A percentile compares a stretch with the other conserved stretches of the same genome.
Evolutionary conservation across 345 rosid species (phyloP).

Genomic region (Rhodomyrtus tomentosa): DNA sequence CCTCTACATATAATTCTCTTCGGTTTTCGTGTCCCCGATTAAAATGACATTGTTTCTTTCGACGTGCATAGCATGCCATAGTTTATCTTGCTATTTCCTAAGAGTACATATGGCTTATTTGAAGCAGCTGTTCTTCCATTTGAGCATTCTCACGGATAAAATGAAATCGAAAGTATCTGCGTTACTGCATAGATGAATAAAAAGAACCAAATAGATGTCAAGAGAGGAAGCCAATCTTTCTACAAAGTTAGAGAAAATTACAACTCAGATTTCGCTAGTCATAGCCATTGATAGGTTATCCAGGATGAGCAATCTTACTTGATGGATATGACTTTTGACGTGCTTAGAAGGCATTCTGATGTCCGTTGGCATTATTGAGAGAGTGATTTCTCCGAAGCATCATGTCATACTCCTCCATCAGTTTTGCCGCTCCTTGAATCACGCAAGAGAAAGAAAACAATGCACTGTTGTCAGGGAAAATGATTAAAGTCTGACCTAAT

Average conservation of each 20-base stretch:
- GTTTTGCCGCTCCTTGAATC: not conserved
- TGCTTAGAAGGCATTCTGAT: not conserved
- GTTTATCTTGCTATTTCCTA: not conserved
- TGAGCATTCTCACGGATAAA: rapidly evolving
- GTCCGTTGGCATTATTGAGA: not conserved
- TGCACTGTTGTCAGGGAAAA: not conserved
- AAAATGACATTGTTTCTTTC: not conserved
- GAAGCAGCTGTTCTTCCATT: not conserved
- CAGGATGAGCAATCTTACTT: not conserved
- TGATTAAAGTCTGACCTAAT: not conserved
- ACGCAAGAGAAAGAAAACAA: not conserved
- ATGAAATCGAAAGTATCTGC: not conserved
- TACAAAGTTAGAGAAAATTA: not conserved
- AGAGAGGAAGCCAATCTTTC: not conserved
- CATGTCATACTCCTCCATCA: not conserved
- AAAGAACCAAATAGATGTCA: not conserved
- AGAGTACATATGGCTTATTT: not conserved
- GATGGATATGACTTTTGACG: not conserved
- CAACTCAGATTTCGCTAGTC: rapidly evolving
- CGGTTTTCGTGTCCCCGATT: not conserved
- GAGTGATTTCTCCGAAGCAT: not conserved
- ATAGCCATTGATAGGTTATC: not conserved
- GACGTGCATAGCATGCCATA: not conserved
- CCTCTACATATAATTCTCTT: not conserved
- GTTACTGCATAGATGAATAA: rapidly evolving